A percentile compares a stretch with the other conserved stretches of the same genome.
phyloP scores from a whole-genome alignment of 305 asterid genomes.

The Plantago lanceolata region DNA sequence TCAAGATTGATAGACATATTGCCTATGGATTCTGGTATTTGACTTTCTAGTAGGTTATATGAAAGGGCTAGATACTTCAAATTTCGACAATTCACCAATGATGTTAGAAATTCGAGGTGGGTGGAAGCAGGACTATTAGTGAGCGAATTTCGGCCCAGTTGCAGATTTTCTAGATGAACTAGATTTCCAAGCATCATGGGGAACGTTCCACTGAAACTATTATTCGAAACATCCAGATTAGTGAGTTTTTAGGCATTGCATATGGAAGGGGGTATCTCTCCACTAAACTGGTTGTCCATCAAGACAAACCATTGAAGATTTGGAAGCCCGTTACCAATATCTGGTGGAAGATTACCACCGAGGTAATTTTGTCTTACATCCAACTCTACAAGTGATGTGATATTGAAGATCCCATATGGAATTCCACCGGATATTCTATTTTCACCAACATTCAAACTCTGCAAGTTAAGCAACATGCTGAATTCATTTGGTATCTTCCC shows the following conservation, averaged over 20 bases:
- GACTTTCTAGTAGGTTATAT: slow-evolving; percentile 32
- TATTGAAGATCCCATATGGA: slow-evolving; percentile 34
- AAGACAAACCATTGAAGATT: slow-evolving; percentile 31
- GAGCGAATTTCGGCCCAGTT: slow-evolving; percentile 26
- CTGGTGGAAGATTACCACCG: slow-evolving; percentile 32
- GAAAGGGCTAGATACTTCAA: slow-evolving; percentile 29
- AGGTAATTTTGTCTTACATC: slow-evolving; percentile 30
- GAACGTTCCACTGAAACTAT: slow-evolving; percentile 34
- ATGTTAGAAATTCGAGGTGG: slow-evolving; percentile 31
- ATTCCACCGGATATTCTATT: slow-evolving; percentile 31
- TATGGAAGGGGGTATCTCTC: slow-evolving; percentile 36
- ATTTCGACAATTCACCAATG: slow-evolving; percentile 29
- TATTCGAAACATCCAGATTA: slow-evolving; percentile 28
- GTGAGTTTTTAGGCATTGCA: slow-evolving; percentile 38
- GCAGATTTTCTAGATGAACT: slow-evolving; percentile 22
- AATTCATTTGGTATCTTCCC: slow-evolving; percentile 34
- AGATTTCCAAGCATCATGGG: slow-evolving; percentile 36
- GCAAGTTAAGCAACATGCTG: slow-evolving; percentile 23
- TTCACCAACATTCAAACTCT: slow-evolving; percentile 29
- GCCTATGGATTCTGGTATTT: slow-evolving; percentile 28
- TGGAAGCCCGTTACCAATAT: slow-evolving; percentile 36
- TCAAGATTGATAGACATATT: slow-evolving; percentile 31
- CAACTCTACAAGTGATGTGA: slow-evolving; percentile 32
- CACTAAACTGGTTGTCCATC: slow-evolving; percentile 36
- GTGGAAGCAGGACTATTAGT: slow-evolving; percentile 22